Percentiles rank a stretch among this genome's conserved stretches.
Conservation (phyloP, 352 stramenopile species). For the Aphanomyces cochlioides region DNA sequence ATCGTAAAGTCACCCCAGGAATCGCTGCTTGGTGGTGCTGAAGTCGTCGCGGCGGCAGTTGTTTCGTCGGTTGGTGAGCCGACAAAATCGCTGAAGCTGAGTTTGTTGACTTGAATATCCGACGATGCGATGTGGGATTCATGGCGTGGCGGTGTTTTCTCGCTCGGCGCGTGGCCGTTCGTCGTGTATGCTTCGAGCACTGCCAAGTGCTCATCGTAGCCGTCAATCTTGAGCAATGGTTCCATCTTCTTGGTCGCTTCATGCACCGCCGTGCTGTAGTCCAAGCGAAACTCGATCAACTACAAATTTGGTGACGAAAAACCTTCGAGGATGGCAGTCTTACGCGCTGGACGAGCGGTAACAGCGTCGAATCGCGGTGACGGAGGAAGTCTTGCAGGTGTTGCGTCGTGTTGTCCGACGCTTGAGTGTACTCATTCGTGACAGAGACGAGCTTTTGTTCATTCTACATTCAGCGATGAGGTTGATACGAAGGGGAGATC, state of each 20-base stretch:
- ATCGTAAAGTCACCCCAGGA: not conserved
- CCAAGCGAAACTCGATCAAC: constrained; percentile 58
- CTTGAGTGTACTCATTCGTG: constrained; percentile 63
- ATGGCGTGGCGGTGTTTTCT: not conserved
- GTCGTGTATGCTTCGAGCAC: constrained; percentile 44
- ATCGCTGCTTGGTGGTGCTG: not conserved
- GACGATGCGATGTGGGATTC: not conserved
- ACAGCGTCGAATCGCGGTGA: constrained; percentile 54
- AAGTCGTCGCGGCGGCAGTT: not conserved
- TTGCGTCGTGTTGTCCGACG: constrained; percentile 55
- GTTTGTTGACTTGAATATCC: constrained; percentile 24
- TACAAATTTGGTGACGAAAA: not conserved
- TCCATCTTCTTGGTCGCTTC: constrained; percentile 56
- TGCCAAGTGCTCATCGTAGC: constrained; percentile 43
- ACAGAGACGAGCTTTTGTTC: constrained; percentile 69
- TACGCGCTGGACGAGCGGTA: constrained; percentile 58
- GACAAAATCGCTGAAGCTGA: constrained; percentile 30
- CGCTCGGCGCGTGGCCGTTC: constrained; percentile 10
- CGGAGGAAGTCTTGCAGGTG: constrained; percentile 60
- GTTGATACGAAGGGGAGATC: not conserved
- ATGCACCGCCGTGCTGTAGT: constrained; percentile 53
- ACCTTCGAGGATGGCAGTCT: not conserved
- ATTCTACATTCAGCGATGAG: constrained; percentile 38
- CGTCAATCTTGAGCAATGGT: constrained; percentile 43
- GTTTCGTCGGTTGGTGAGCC: constrained; percentile 4